Conservation (phyloP, 495 filamentous ascomycete species). For the Penicillium dipodomyicola region DNA sequence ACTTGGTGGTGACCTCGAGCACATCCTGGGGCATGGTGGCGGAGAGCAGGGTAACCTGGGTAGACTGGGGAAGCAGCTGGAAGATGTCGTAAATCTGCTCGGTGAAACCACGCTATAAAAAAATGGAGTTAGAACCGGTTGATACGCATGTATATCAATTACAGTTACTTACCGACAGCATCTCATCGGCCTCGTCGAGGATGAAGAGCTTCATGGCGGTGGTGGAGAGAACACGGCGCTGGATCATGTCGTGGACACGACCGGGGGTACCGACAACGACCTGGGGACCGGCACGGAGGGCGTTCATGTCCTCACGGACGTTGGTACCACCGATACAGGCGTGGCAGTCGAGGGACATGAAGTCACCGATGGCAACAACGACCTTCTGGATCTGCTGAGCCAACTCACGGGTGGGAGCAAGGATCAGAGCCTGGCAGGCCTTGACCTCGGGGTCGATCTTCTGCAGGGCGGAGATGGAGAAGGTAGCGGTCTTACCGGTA, state of each 20-base stretch:
- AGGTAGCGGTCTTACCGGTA: constrained; percentile 98
- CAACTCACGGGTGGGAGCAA: constrained; percentile 95
- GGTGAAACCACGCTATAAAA: constrained; percentile 81
- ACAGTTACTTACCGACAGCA: constrained; percentile 75
- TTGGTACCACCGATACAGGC: constrained; percentile 98
- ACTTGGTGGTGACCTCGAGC: constrained; percentile 98
- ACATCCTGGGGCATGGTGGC: constrained; percentile 99
- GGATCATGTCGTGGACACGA: constrained; percentile 99
- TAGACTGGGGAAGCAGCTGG: constrained; percentile 94
- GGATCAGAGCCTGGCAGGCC: constrained; percentile 92
- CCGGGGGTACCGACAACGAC: constrained; percentile 96
- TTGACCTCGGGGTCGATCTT: constrained; percentile 93
- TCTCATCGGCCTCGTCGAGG: constrained; percentile 98
- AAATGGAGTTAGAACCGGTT: not conserved
- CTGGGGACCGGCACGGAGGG: constrained; percentile 92
- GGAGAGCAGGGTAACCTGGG: constrained; percentile 95
- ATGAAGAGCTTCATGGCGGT: constrained; percentile 99
- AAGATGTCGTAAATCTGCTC: constrained; percentile 99
- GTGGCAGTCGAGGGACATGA: constrained; percentile 99
- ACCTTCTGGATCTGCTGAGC: constrained; percentile 99
- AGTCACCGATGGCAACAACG: constrained; percentile 96
- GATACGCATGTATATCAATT: not conserved
- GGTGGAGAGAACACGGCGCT: constrained; percentile 89
- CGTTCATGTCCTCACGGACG: constrained; percentile 96
- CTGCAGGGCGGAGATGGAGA: constrained; percentile 97